These are phyloP conservation scores for Phytopythium mirpurense DNA, from an alignment of 352 stramenopile genomes.

Conservation along the genomic window DNA sequence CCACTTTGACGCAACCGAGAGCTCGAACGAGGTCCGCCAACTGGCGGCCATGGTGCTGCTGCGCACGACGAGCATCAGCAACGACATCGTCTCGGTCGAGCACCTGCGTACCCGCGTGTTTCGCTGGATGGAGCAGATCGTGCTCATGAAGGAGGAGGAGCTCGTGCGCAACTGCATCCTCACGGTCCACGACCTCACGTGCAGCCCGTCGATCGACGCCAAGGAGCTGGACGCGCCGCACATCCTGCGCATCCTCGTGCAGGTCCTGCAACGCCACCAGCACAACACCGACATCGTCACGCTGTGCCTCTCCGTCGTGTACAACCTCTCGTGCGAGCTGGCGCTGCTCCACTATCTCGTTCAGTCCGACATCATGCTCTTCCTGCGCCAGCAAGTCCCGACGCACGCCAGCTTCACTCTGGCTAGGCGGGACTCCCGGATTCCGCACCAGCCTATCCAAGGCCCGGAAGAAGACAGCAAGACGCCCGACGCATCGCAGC, in stretches of 20 bases:
- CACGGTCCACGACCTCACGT: conserved; percentile 66
- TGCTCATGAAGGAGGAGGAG: conserved; percentile 59
- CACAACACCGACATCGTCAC: conserved; percentile 47
- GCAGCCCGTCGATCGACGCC: conserved; percentile 45
- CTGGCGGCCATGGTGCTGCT: conserved; percentile 68
- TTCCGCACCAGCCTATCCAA: no score
- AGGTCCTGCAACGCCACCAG: conserved; percentile 50
- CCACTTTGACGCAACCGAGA: conserved; percentile 43
- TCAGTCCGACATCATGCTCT: conserved; percentile 45
- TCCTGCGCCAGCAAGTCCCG: conserved; percentile 43
- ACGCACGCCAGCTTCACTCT: not conserved
- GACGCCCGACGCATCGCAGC: not conserved
- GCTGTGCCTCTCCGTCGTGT: conserved; percentile 63
- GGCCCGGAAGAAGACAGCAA: not conserved
- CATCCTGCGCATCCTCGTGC: conserved; percentile 56
- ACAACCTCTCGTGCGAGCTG: conserved; percentile 71
- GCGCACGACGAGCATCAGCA: conserved; percentile 64
- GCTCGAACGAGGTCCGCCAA: conserved; percentile 49
- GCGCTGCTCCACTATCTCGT: conserved; percentile 40
- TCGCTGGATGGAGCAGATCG: conserved; percentile 80
- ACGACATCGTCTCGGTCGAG: conserved; percentile 61
- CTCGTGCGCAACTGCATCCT: conserved; percentile 80
- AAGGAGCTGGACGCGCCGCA: conserved; percentile 55
- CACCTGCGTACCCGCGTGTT: conserved; percentile 55
- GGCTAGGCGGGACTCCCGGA: not conserved